Evolutionary conservation across 1,284 basidiomycete genomes (phyloP).

Genomic region (Ganoderma lucidum): DNA sequence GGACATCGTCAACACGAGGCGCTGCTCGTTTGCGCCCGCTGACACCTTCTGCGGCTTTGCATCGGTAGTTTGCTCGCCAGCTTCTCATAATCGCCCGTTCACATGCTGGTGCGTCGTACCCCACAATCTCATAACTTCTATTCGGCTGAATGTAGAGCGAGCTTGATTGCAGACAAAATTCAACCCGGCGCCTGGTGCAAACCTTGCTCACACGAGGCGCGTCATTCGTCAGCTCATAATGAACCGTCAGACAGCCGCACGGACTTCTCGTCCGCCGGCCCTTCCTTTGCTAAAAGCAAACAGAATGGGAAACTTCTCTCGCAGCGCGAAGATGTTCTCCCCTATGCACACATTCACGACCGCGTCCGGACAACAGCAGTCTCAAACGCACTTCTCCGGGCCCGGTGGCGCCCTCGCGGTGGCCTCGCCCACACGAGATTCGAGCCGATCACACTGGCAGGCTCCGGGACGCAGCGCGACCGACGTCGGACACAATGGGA

Average conservation of each 20-base stretch:
- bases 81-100: background rate
- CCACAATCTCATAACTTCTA: background rate
- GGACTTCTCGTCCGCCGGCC: background rate
- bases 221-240: background rate
- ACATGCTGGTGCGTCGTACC: background rate
- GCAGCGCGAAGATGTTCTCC: background rate
- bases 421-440: background rate
- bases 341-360: background rate
- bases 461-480: background rate
- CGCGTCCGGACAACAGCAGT: background rate
- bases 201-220: conserved; percentile 1
- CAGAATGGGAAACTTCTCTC: background rate
- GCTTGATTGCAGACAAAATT: background rate
- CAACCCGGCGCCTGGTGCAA: background rate
- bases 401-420: background rate
- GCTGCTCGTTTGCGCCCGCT: background rate
- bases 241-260: conserved; percentile 1
- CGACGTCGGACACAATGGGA: conserved; percentile 12
- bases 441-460: background rate
- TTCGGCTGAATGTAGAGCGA: background rate
- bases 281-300: background rate
- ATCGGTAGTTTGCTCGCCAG: background rate
- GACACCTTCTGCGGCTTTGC: background rate
- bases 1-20: background rate
- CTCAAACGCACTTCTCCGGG: background rate